A percentile compares a stretch with the other conserved stretches of the same genome.
phyloP scores from a whole-genome alignment of 345 rosid genomes.

The Aquilaria sinensis region DNA sequence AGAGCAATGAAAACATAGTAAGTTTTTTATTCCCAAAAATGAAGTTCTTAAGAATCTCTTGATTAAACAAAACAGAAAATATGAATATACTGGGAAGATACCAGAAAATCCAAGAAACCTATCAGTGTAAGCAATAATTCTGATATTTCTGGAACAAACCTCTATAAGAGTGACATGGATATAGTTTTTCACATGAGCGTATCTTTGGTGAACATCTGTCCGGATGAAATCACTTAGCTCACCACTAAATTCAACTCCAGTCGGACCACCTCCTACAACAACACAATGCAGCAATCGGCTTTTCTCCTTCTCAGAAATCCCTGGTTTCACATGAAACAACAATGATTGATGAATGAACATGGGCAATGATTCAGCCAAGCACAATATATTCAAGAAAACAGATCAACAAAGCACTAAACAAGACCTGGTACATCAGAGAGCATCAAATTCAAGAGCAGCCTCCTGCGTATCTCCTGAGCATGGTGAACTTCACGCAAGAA shows the following conservation, averaged over 20 bases:
- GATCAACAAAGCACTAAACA: neutral
- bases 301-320: slow-evolving; percentile 74
- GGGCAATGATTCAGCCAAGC: neutral
- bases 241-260: slow-evolving; percentile 97
- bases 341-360: neutral
- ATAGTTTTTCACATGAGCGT: slow-evolving; percentile 77
- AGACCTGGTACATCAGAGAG: slow-evolving; percentile 88
- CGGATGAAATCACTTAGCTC: slow-evolving; percentile 90
- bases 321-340: slow-evolving; percentile 28
- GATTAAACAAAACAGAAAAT: too few species aligned
- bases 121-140: neutral
- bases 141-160: slow-evolving; percentile 38
- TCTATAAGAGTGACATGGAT: slow-evolving; percentile 90
- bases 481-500: slow-evolving; percentile 91
- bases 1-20: slow-evolving; percentile 1
- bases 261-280: slow-evolving; percentile 98
- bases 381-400: neutral
- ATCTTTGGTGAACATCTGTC: slow-evolving; percentile 82
- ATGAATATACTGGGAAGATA: too few species aligned
- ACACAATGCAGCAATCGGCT: slow-evolving; percentile 79
- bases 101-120: too few species aligned
- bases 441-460: slow-evolving; percentile 86
- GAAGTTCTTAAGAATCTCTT: too few species aligned
- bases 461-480: slow-evolving; percentile 92
- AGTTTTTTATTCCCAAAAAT: too few species aligned